These are phyloP conservation scores for Immersiella caudata DNA, from an alignment of 495 filamentous ascomycete species.

Conservation along the genomic window DNA sequence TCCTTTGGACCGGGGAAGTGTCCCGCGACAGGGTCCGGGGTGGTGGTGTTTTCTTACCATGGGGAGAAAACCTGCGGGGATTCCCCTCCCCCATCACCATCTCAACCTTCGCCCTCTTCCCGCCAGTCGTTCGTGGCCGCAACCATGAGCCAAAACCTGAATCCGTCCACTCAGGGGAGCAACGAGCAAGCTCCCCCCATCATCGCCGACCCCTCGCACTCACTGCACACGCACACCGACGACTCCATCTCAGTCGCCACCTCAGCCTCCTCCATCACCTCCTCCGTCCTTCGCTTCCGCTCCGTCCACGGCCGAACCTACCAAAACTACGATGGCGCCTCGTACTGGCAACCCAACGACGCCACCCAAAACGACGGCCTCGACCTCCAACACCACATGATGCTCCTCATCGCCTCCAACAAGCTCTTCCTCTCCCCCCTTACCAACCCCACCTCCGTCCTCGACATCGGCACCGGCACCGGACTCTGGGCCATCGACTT, in stretches of 20 bases:
- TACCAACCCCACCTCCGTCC: slow-evolving; percentile 50
- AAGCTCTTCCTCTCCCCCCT: slow-evolving; percentile 57
- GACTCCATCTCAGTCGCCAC: background rate
- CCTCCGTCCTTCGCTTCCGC: slow-evolving; percentile 36
- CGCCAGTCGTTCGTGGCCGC: no score
- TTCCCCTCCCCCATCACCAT: no score
- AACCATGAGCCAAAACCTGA: no score
- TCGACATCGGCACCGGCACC: slow-evolving; percentile 67
- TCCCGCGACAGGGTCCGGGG: no score
- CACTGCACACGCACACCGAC: no score
- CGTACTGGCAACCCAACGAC: slow-evolving; percentile 20
- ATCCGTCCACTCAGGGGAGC: no score
- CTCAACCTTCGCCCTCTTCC: no score
- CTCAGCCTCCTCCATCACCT: slow-evolving; percentile 38
- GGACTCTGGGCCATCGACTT: slow-evolving; percentile 69
- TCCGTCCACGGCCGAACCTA: slow-evolving; percentile 31
- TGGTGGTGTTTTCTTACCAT: no score
- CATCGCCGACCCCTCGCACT: no score
- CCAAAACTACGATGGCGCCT: slow-evolving; percentile 25
- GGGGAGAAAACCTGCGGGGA: no score
- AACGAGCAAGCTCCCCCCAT: no score
- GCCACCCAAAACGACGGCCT: slow-evolving; percentile 9
- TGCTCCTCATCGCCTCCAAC: slow-evolving; percentile 25
- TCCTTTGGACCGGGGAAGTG: no score
- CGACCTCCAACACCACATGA: slow-evolving; percentile 12